Evolutionary conservation across 2,329 filamentous ascomycete species (phyloP), one percentile per base, ranked within the genome.

Genomic region (Xylariomycetidae sp.): DNA sequence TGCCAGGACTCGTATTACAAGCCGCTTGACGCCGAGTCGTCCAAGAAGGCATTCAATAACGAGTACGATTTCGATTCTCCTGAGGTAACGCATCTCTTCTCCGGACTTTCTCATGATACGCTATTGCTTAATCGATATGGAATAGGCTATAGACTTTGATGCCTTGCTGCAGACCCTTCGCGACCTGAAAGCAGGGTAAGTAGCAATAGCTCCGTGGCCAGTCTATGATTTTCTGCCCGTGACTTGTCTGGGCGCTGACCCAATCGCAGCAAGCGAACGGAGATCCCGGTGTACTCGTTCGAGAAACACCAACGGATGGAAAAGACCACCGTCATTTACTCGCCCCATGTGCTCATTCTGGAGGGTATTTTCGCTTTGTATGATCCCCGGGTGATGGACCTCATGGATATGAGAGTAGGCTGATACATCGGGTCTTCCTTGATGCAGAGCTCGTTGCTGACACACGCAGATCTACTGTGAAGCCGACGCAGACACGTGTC

Each of bases 51-150:
- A 1, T 95, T 95, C 61, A 66, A 67, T 39, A 95, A 95, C 55
- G 87, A 96, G 56, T 95, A 85, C 60, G 92, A 98, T 56, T 95
- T 98, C 63, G 92, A 98, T 58, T 81, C 89, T 7, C 92, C 92
- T 10, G 79, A 89, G 45, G 74, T 75, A 60, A 50, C 58, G 25
- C 34, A 32, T 32, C 19, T 19, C 19, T 20, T 17, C 22, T 32
- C 19, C 30, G 25, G 19, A 25, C 24, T 18, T 25, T 26, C n/a
- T 18, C 14, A 15, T 34, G 29, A 36, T 38, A 13, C 26, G 25
- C n/a, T 46, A 39, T 50, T 54, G 39, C 53, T 47, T 31, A 34
- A 22, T 26, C 33, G 29, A 31, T 7, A 19, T 35, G 32, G n/a
- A n/a, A n/a, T 46, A 77, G 61, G 89, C 92, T 5, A 86, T 96